These are phyloP conservation scores for Leccinum boreale DNA, from an alignment of 768 basidiomycete genomes.

Conservation along the genomic window DNA sequence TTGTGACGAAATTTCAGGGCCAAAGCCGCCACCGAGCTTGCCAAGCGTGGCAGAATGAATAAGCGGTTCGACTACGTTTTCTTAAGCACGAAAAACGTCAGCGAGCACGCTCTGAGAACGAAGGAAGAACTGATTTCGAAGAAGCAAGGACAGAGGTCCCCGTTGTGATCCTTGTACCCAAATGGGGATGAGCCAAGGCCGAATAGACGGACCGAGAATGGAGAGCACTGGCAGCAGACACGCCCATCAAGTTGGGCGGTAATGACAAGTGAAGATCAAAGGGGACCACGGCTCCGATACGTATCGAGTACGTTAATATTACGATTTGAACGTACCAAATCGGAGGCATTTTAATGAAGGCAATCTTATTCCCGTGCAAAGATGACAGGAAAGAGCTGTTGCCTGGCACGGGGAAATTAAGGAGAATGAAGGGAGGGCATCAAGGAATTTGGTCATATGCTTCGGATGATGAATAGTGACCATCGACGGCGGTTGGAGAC, in stretches of 20 bases:
- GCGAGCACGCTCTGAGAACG: conserved; percentile 8
- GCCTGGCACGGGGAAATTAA: conserved; percentile 3
- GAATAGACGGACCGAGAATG: conserved; percentile 8
- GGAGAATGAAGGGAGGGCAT: conserved; percentile 3
- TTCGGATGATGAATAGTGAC: conserved; percentile 15
- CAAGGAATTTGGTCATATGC: conserved; percentile 8
- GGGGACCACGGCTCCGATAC: conserved; percentile 22
- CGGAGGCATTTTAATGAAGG: conserved; percentile 18
- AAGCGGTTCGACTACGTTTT: conserved; percentile 5
- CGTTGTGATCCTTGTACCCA: conserved; percentile 15
- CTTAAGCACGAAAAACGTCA: conserved; percentile 12
- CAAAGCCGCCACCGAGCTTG: conserved; percentile 3
- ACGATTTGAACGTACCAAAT: conserved; percentile 14
- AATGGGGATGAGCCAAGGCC: not conserved
- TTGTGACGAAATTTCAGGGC: conserved; percentile 6
- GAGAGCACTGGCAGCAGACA: not conserved
- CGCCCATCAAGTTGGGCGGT: conserved; percentile 7
- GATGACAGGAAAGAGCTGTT: conserved; percentile 4
- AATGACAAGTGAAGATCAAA: conserved; percentile 25
- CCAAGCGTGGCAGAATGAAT: not conserved
- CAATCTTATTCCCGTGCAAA: conserved; percentile 23
- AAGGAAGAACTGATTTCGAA: not conserved
- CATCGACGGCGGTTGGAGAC: not conserved
- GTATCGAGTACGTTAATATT: conserved; percentile 28
- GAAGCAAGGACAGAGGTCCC: conserved; percentile 10